Evolutionary conservation across 148 eudicot genomes (phyloP), one percentile per base, ranked within the genome.

Genomic region (Salicornia ramosissima): DNA sequence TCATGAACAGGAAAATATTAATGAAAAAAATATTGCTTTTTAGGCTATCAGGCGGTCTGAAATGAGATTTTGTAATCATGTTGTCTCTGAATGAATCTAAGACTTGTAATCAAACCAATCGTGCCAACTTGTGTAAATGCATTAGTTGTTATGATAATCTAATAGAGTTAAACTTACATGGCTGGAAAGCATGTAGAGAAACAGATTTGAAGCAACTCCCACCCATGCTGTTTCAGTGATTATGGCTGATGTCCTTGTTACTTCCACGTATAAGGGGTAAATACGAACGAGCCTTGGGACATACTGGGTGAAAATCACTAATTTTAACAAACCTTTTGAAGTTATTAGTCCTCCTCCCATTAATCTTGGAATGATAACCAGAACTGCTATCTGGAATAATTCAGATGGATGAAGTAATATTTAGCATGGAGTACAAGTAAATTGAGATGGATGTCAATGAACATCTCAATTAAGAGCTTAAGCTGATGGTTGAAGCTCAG

Each of bases 131-230:
- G n/a, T n/a, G n/a, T n/a, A n/a, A n/a, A n/a, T n/a, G n/a, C n/a
- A n/a, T n/a, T n/a, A n/a, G n/a, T n/a, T n/a, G n/a, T n/a, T n/a
- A n/a, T n/a, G n/a, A n/a, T n/a, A n/a, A n/a, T n/a, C n/a, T n/a
- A n/a, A n/a, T n/a, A n/a, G n/a, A n/a, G n/a, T n/a, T 24, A 5
- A 66, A 77, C 90, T 88, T 90, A 94, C 98, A 80, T 90, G 91
- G 73, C 98, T 94, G 33, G 92, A 92, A 29, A 90, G 86, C 92
- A 90, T 87, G 82, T 87, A 94, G 56, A 94, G 82, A 51, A 88
- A 74, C 55, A 94, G 88, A 78, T 94, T 88, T 65, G 84, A 79
- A 66, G 83, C 98, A 73, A 96, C 98, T 72, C 90, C 98, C 66
- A 88, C 95, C 96, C 98, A 94, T 5, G 90, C 85, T 14, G 88